Evolutionary conservation across 345 rosid genomes (phyloP), one percentile per base, ranked within the genome.

Genomic region (Bruguiera gymnorhiza): DNA sequence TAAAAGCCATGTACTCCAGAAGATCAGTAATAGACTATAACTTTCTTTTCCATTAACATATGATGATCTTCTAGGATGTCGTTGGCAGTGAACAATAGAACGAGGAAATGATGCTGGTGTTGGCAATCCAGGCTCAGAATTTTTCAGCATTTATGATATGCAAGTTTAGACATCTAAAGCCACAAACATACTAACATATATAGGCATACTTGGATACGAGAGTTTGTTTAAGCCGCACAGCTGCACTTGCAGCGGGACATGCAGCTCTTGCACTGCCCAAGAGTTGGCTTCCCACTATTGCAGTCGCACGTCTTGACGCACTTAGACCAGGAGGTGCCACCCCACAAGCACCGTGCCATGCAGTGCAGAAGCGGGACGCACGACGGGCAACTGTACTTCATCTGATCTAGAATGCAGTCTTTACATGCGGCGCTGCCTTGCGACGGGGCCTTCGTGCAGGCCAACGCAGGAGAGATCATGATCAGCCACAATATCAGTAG

Each of bases 291-390:
- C 13, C 79, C 83, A 4, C 78, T 74, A 60, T 76, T 70, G 70
- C 87, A 84, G 51, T 89, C 80, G 5, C 97, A 89, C 63, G 77
- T 80, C 21, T 62, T 51, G 11, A 66, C 70, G 72, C 97, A 89
- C 13, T 63, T 74, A 0, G 81, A 50, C 70, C 59, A 83, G 6
- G 86, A 34, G 8, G 63, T 73, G 54, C 92, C 94, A 1, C 89
- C 78, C 97, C 96, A 89, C 78, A 89, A 82, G 74, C 97, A 92
- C 77, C 77, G 77, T 0, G 91, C 91, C 96, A 88, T 86, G 88
- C 97, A 89, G 20, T 74, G 82, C 2, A 92, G 78, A 21, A 81
- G 76, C 27, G 92, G 86, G 39, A 75, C 76, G 34, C 96, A 90
- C 6, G 83, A 68, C 0, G 93, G 92, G 71, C 96, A 86, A 24